A percentile compares a stretch with the other conserved stretches of the same genome.
phyloP scores from a whole-genome alignment of 176 grass and related monocot species.

The Eremochloa ophiuroides region DNA sequence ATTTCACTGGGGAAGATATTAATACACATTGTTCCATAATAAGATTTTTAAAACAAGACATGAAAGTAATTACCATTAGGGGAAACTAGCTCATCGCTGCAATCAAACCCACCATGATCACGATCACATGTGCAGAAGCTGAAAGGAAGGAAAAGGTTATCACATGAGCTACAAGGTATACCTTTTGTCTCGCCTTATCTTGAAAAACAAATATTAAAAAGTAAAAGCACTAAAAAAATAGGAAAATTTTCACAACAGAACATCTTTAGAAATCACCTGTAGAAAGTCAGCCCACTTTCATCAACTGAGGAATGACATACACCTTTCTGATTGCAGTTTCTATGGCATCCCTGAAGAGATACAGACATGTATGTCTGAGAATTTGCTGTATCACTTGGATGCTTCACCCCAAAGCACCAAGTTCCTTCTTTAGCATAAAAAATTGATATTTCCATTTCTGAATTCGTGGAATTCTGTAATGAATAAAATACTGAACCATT shows the following conservation, averaged over 20 bases:
- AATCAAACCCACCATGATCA: slow-evolving; percentile 98
- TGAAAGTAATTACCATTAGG: slow-evolving; percentile 55
- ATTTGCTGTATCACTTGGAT: slow-evolving; percentile 52
- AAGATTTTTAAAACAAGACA: slow-evolving; percentile 17
- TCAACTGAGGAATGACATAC: slow-evolving; percentile 68
- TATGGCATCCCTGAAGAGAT: slow-evolving; percentile 83
- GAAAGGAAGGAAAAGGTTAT: slow-evolving; percentile 32
- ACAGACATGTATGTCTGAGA: slow-evolving; percentile 63
- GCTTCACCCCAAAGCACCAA: slow-evolving; percentile 84
- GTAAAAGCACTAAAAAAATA: neutral
- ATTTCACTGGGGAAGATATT: neutral
- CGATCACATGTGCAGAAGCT: slow-evolving; percentile 90
- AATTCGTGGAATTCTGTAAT: slow-evolving; percentile 52
- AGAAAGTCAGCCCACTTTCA: slow-evolving; percentile 91
- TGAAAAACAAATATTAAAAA: neutral
- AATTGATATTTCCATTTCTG: slow-evolving; percentile 80
- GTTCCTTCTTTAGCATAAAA: slow-evolving; percentile 94
- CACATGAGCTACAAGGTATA: neutral
- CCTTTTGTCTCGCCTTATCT: neutral
- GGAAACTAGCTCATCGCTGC: slow-evolving; percentile 81
- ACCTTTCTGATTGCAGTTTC: slow-evolving; percentile 77
- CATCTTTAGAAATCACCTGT: slow-evolving; percentile 56
- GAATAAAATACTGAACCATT: slow-evolving; percentile 57
- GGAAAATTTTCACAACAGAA: slow-evolving; percentile 2
- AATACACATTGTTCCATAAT: neutral